These are phyloP conservation scores for Zygotorulaspora sp. DNA, from an alignment of 805 yeast species.

Conservation along the genomic window DNA sequence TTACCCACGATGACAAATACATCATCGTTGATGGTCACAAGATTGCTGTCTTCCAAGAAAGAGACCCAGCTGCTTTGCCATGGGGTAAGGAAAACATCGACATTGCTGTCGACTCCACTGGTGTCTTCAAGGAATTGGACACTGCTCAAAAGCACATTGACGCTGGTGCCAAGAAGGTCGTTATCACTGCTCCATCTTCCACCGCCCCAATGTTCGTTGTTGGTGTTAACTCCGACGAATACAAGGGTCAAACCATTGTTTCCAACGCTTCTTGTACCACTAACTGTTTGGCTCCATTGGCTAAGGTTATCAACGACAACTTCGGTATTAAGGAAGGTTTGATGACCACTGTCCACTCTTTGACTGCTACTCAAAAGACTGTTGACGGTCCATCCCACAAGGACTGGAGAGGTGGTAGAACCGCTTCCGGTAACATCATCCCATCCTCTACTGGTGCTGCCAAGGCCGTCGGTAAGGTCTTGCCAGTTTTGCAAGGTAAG, in stretches of 20 bases:
- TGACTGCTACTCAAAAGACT: slow-evolving; percentile 69
- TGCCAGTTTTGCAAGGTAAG: slow-evolving; percentile 67
- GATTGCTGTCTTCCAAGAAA: slow-evolving; percentile 54
- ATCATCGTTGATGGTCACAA: slow-evolving; percentile 50
- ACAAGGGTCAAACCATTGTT: slow-evolving; percentile 54
- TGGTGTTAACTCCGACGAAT: slow-evolving; percentile 62
- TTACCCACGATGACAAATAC: slow-evolving; percentile 47
- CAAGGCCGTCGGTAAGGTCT: slow-evolving; percentile 71
- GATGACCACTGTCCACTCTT: slow-evolving; percentile 71
- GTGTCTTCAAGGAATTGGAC: slow-evolving; percentile 62
- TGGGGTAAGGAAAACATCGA: slow-evolving; percentile 63
- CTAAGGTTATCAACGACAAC: slow-evolving; percentile 59
- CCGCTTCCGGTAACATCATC: slow-evolving; percentile 70
- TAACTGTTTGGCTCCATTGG: slow-evolving; percentile 71
- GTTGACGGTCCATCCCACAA: slow-evolving; percentile 76
- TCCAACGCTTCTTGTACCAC: slow-evolving; percentile 74
- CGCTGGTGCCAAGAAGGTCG: slow-evolving; percentile 71
- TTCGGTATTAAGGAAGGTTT: slow-evolving; percentile 70
- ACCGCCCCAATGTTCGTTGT: slow-evolving; percentile 72
- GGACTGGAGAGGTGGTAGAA: slow-evolving; percentile 80
- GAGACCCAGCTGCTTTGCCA: slow-evolving; percentile 64
- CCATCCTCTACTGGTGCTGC: slow-evolving; percentile 78
- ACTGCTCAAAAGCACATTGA: slow-evolving; percentile 65
- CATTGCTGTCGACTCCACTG: slow-evolving; percentile 65
- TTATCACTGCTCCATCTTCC: slow-evolving; percentile 67